Percentiles rank a stretch among this genome's conserved stretches.
Conservation (phyloP, 495 filamentous ascomycete genomes). For the Aspergillus heteromorphus region DNA sequence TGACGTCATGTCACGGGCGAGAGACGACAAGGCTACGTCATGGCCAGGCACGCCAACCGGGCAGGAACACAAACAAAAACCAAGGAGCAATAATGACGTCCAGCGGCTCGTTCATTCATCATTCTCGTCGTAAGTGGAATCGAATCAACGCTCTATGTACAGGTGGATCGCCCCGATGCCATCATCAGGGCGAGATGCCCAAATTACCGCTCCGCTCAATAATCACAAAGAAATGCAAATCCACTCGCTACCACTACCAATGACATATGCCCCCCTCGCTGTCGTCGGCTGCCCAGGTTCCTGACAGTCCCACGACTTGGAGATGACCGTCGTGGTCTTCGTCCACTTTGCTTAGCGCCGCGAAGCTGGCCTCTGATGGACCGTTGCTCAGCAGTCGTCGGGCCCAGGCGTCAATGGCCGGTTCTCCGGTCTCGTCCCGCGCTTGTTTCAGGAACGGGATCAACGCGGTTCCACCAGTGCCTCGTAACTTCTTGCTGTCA, state of each 20-base stretch:
- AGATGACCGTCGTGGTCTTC: slow-evolving; percentile 58
- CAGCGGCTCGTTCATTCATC: neutral
- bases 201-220: slow-evolving; percentile 1
- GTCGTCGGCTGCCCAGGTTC: slow-evolving; percentile 80
- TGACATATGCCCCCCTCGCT: slow-evolving; percentile 72
- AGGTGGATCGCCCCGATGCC: neutral
- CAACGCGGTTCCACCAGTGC: slow-evolving; percentile 87
- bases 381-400: slow-evolving; percentile 63
- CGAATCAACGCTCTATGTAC: neutral
- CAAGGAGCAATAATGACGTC: neutral
- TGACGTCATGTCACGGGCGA: neutral
- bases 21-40: neutral
- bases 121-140: neutral
- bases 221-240: neutral
- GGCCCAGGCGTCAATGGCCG: slow-evolving; percentile 80
- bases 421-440: slow-evolving; percentile 90
- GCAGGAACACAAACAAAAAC: too few species aligned
- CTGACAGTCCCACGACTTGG: slow-evolving; percentile 72
- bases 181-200: neutral
- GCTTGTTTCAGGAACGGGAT: slow-evolving; percentile 95
- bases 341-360: slow-evolving; percentile 59
- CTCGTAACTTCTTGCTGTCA: slow-evolving; percentile 61
- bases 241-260: slow-evolving; percentile 30
- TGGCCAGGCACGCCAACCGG: too few species aligned
- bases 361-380: slow-evolving; percentile 30